These are phyloP conservation scores for Pseudocercospora crystallina DNA, from an alignment of 2,329 filamentous ascomycete genomes.

Conservation along the genomic window DNA sequence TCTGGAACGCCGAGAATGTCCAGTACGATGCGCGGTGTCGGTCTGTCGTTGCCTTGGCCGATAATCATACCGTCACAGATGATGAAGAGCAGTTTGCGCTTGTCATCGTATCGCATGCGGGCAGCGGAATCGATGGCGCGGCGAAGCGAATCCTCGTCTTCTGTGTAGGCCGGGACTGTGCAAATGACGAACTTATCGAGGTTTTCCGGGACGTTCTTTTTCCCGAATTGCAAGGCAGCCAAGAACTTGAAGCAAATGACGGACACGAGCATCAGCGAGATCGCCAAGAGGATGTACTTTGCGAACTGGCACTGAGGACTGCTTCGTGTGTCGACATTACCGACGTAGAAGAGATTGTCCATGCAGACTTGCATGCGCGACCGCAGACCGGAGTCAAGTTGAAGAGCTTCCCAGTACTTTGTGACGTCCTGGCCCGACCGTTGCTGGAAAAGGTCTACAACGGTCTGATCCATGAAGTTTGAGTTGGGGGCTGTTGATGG, in stretches of 20 bases:
- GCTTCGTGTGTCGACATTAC: constrained; percentile 85
- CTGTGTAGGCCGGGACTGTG: constrained; percentile 95
- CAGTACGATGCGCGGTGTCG: constrained; percentile 91
- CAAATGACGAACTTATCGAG: constrained; percentile 98
- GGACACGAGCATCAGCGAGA: constrained; percentile 74
- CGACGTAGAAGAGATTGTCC: constrained; percentile 92
- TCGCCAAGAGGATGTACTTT: constrained; percentile 81
- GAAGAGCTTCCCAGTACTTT: constrained; percentile 75
- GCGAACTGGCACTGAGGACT: constrained; percentile 83
- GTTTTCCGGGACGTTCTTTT: constrained; percentile 89
- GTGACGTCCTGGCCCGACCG: constrained; percentile 77
- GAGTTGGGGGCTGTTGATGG: constrained; percentile 50
- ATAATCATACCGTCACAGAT: constrained; percentile 99
- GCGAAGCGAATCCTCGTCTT: constrained; percentile 95
- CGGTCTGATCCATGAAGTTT: constrained; percentile 77
- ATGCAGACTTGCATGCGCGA: constrained; percentile 76
- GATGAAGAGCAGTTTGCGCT: constrained; percentile 89
- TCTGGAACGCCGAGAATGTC: constrained; percentile 96
- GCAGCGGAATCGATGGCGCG: constrained; percentile 96
- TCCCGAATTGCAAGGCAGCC: constrained; percentile 89
- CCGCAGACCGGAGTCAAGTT: constrained; percentile 58
- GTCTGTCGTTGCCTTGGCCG: constrained; percentile 93
- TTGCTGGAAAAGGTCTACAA: constrained; percentile 74
- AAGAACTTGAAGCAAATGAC: constrained; percentile 96
- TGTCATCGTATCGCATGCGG: constrained; percentile 95